Percentiles rank a stretch among this genome's conserved stretches.
phyloP scores from a whole-genome alignment of 2,329 filamentous ascomycete species.

The Capronia epimyces region DNA sequence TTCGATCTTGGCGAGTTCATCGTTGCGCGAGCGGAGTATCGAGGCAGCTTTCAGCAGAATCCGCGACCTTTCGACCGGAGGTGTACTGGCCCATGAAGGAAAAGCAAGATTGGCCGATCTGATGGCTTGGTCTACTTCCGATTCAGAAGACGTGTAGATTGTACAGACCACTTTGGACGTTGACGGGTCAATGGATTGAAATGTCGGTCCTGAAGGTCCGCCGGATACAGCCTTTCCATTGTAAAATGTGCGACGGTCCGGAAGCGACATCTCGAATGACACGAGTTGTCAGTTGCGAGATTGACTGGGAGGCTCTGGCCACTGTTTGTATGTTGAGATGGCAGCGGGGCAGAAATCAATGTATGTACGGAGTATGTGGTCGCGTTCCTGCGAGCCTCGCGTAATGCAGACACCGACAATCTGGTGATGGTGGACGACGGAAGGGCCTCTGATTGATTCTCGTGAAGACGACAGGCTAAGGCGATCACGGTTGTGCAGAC shows the following conservation, averaged over 20 bases:
- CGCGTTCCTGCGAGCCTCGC: no score
- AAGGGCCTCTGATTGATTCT: no score
- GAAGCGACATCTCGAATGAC: constrained; percentile 9
- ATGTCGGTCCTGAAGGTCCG: constrained; percentile 47
- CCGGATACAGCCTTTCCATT: constrained; percentile 59
- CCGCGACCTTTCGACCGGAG: constrained; percentile 67
- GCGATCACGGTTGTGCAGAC: no score
- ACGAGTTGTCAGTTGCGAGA: neutral
- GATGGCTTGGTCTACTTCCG: constrained; percentile 67
- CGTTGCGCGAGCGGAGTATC: constrained; percentile 69
- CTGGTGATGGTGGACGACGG: no score
- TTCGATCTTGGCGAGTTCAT: constrained; percentile 71
- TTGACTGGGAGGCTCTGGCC: no score
- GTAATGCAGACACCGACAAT: no score
- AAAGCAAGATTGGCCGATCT: constrained; percentile 67
- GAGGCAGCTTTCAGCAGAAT: constrained; percentile 72
- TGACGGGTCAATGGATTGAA: constrained; percentile 69
- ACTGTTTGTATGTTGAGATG: no score
- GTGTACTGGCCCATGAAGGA: constrained; percentile 67
- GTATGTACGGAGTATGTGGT: no score
- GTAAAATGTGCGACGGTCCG: constrained; percentile 63
- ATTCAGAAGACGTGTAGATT: constrained; percentile 62
- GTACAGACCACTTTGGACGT: constrained; percentile 63
- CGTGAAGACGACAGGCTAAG: no score
- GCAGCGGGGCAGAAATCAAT: no score